phyloP scores from a whole-genome alignment of 345 rosid genomes.

The Dipteronia dyeriana region DNA sequence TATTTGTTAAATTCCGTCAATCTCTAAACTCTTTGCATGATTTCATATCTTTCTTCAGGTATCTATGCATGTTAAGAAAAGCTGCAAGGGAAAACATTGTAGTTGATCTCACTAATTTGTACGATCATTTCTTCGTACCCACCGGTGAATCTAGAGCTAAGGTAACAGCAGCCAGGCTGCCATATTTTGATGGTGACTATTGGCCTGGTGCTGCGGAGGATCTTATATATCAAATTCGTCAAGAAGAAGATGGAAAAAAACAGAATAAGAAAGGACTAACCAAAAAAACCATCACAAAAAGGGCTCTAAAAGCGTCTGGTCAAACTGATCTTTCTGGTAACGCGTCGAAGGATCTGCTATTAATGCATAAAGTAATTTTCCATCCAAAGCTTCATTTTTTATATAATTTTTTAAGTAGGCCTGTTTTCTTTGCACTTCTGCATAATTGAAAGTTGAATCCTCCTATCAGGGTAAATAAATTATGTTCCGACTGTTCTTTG shows the following conservation, averaged over 20 bases:
- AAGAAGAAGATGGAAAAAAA: conserved; percentile 95
- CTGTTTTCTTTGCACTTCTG: not conserved
- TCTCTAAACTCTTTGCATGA: conserved; percentile 23
- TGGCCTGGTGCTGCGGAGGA: conserved; percentile 99
- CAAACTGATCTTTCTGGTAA: conserved; percentile 89
- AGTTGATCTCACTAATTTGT: conserved; percentile 76
- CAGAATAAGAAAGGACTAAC: conserved; percentile 78
- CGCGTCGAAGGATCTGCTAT: conserved; percentile 84
- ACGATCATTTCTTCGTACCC: conserved; percentile 88
- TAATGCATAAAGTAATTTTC: conserved; percentile 86
- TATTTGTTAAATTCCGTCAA: conserved; percentile 10
- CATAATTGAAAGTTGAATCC: not conserved
- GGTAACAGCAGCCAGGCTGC: conserved; percentile 97
- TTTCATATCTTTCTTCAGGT: conserved; percentile 52
- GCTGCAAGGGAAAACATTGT: conserved; percentile 87
- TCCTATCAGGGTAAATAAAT: not conserved
- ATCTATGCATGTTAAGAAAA: conserved; percentile 82
- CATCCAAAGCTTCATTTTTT: conserved; percentile 10
- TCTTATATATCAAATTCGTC: conserved; percentile 80
- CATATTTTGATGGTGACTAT: conserved; percentile 99
- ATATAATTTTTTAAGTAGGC: not conserved
- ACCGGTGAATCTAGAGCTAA: conserved; percentile 87
- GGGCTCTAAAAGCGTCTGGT: conserved; percentile 97
- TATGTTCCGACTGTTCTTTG: conserved; percentile 11
- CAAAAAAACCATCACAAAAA: conserved; percentile 88